Base-by-base conservation (phyloP, 192 early-diverging fungal species). In the Backusella mclennaniae region DNA sequence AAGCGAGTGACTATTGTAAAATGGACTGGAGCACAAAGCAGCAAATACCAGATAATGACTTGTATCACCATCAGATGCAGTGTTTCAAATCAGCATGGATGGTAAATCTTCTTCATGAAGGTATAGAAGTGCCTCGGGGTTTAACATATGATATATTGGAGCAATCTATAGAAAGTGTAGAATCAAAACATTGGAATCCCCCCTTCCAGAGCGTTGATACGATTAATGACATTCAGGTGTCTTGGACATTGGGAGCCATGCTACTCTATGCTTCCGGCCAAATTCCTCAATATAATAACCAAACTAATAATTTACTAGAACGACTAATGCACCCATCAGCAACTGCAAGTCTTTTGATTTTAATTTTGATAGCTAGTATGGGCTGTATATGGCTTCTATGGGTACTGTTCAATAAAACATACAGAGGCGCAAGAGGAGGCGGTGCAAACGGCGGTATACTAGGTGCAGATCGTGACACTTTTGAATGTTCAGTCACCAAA, bases 21-120 rank as follows among this genome's bases (percentile, higher is more conserved):
- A 82, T 69, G 19, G 83, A 92, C 21, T 99, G 96, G 96, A 63
- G 8, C 19, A 21, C 81, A 88, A 74, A 84, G 3, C 53, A 83
- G 15, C 81, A 87, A 29, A 71, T 77, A 0, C 83, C 74, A 21
- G 79, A 83, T 2, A 79, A 89, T 1, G 89, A 89, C 46, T 35
- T 84, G 7, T 80, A 86, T 11, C 85, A 95, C 4, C 78, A 97
- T 21, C 87, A 94, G 77, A 85, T 94, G 86, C 96, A 96, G 81
- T 99, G 98, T 79, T 99, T 98, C 85, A 98, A 97, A 81, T 89
- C 92, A 0, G 95, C 96, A 8, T 99, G 97, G 96, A 83, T 99
- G 14, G 87, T 96, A 46, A 96, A 91, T 73, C 89, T 99, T 3
- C 77, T 99, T 68, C 96, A 98, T 80, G 91, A 90, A 6, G 98